Conservation (phyloP, 176 grass and related monocot genomes). For the Puccinellia tenuiflora region DNA sequence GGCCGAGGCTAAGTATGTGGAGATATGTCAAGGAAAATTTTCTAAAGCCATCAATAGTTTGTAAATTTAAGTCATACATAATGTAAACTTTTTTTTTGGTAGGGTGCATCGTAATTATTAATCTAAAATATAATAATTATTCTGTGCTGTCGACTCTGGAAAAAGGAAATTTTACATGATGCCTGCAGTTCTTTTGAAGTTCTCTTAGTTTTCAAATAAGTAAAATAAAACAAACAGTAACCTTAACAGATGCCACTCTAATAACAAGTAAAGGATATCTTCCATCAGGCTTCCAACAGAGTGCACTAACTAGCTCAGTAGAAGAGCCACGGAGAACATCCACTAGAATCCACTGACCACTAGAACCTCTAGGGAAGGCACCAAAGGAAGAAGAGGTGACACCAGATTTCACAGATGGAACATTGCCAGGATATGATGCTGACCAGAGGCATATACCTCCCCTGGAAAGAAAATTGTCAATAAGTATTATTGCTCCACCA, state of each 20-base stretch:
- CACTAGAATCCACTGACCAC: slow-evolving; percentile 67
- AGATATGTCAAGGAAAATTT: slow-evolving; percentile 58
- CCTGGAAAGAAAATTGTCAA: slow-evolving; percentile 34
- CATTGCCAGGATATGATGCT: slow-evolving; percentile 84
- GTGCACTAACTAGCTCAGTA: slow-evolving; percentile 57
- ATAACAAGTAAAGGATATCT: slow-evolving; percentile 79
- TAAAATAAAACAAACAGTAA: slow-evolving; percentile 5
- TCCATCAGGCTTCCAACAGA: slow-evolving; percentile 90
- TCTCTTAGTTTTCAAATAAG: slow-evolving; percentile 1
- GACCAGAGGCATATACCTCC: slow-evolving; percentile 95
- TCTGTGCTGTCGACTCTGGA: not conserved
- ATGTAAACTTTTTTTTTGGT: not conserved
- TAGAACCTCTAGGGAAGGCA: slow-evolving; percentile 62
- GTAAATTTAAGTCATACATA: not conserved
- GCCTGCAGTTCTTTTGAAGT: not conserved
- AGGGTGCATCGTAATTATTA: not conserved
- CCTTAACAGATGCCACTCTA: not conserved
- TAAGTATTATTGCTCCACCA: not conserved
- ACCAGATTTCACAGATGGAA: slow-evolving; percentile 63
- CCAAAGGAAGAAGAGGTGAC: slow-evolving; percentile 42
- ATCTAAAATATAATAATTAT: not conserved
- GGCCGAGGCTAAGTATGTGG: slow-evolving; percentile 86
- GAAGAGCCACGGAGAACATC: slow-evolving; percentile 61
- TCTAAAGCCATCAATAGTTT: slow-evolving; percentile 7
- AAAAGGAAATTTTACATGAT: not conserved